Percentiles rank a stretch among this genome's conserved stretches.
These are phyloP conservation scores for Trametes pubescens DNA, from an alignment of 1,284 basidiomycete species.

Conservation along the genomic window DNA sequence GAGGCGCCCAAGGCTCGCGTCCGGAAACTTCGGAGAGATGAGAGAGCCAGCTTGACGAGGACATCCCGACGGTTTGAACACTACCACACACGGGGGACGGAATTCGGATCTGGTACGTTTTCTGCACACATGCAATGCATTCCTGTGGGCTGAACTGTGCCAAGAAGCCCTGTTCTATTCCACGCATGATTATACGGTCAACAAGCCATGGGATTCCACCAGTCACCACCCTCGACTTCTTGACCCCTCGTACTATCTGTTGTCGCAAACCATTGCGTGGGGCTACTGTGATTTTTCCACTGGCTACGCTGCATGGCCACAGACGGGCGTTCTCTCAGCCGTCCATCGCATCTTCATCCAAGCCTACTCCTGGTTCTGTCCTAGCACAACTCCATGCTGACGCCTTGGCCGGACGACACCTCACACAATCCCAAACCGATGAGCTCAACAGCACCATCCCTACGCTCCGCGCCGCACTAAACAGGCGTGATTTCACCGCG, in stretches of 20 bases:
- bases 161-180: neutral
- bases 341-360: slow-evolving; percentile 5
- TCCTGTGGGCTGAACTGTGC: neutral
- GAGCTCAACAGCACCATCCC: slow-evolving; percentile 32
- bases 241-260: slow-evolving; percentile 33
- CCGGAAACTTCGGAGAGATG: neutral
- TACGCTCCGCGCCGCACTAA: slow-evolving; percentile 26
- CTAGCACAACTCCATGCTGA: slow-evolving; percentile 24
- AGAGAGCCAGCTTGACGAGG: neutral
- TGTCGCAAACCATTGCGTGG: slow-evolving; percentile 4
- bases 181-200: slow-evolving; percentile 31
- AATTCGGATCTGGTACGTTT: neutral
- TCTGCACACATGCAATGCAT: neutral
- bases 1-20: neutral
- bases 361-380: slow-evolving; percentile 17
- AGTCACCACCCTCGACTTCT: slow-evolving; percentile 38
- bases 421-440: slow-evolving; percentile 20
- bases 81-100: neutral
- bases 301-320: neutral
- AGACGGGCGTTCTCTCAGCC: neutral
- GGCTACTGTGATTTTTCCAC: neutral
- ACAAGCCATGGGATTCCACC: slow-evolving; percentile 29
- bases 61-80: neutral
- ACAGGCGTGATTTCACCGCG: slow-evolving; percentile 23
- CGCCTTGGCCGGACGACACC: slow-evolving; percentile 17